phyloP scores from a whole-genome alignment of 1,284 basidiomycete genomes.

The Pholiota adiposa region DNA sequence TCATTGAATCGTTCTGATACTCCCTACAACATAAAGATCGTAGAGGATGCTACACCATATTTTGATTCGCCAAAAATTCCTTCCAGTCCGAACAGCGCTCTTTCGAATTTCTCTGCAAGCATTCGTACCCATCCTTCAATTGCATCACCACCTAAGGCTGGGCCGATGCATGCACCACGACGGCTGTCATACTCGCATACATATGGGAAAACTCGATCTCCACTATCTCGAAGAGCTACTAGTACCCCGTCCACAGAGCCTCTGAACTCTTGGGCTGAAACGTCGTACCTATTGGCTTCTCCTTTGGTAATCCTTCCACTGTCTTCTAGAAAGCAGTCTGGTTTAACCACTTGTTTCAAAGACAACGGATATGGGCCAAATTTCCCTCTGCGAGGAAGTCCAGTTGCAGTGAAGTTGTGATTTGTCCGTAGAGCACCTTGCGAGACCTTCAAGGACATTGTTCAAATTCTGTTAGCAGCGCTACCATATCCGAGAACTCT shows the following conservation, averaged over 20 bases:
- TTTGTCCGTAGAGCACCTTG: no score
- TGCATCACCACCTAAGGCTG: slow-evolving; percentile 10
- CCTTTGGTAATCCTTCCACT: slow-evolving; percentile 8
- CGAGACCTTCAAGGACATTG: neutral
- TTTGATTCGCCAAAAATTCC: neutral
- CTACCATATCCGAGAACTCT: no score
- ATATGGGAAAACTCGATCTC: slow-evolving; percentile 4
- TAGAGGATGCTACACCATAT: neutral
- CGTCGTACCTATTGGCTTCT: slow-evolving; percentile 10
- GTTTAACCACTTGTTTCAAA: neutral
- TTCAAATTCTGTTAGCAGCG: no score
- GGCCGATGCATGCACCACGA: slow-evolving; percentile 11
- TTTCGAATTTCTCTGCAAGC: neutral
- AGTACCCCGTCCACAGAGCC: neutral
- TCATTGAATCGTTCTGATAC: slow-evolving; percentile 1
- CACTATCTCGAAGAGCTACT: neutral
- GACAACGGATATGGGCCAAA: neutral
- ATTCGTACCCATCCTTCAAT: slow-evolving; percentile 10
- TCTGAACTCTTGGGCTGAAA: neutral
- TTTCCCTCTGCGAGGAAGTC: slow-evolving; percentile 1
- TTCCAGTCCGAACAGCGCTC: no score
- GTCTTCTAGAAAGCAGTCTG: slow-evolving; percentile 1
- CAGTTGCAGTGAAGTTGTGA: slow-evolving; percentile 3
- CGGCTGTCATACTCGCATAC: slow-evolving; percentile 18
- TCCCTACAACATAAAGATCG: neutral